phyloP scores from a whole-genome alignment of 805 yeast genomes.

The Cyberlindnera mycetangii region DNA sequence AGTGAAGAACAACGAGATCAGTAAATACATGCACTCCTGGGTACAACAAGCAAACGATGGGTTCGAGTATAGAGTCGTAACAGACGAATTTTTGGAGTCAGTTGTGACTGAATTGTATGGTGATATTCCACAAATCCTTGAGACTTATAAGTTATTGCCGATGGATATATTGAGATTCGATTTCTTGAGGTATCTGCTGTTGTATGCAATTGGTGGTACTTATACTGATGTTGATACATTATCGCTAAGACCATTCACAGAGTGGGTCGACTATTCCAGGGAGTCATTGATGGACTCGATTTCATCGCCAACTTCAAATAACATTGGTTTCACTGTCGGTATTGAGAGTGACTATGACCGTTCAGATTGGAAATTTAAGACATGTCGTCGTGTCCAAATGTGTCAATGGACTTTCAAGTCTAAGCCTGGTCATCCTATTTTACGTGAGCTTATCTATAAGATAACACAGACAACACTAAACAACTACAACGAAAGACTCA shows the following conservation, averaged over 20 bases:
- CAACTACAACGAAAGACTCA: constrained; percentile 31
- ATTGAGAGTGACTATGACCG: constrained; percentile 53
- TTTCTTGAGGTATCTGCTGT: constrained; percentile 50
- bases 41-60: constrained; percentile 3
- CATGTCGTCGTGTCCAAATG: constrained; percentile 54
- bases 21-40: constrained; percentile 22
- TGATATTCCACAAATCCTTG: constrained; percentile 47
- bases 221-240: constrained; percentile 60
- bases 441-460: constrained; percentile 52
- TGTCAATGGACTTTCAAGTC: constrained; percentile 62
- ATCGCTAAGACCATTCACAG: constrained; percentile 41
- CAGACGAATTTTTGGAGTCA: constrained; percentile 42
- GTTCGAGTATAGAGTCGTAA: constrained; percentile 19
- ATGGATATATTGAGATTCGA: constrained; percentile 53
- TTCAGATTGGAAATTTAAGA: constrained; percentile 51
- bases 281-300: constrained; percentile 41
- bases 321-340: constrained; percentile 51
- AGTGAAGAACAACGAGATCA: constrained; percentile 30
- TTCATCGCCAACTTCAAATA: constrained; percentile 35
- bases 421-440: constrained; percentile 61
- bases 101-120: constrained; percentile 36
- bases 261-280: constrained; percentile 57
- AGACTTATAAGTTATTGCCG: constrained; percentile 48
- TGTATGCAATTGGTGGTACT: constrained; percentile 55
- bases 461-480: constrained; percentile 51